These are phyloP conservation scores for Collybiopsis luxurians DNA, from an alignment of 768 basidiomycete species.

Conservation along the genomic window DNA sequence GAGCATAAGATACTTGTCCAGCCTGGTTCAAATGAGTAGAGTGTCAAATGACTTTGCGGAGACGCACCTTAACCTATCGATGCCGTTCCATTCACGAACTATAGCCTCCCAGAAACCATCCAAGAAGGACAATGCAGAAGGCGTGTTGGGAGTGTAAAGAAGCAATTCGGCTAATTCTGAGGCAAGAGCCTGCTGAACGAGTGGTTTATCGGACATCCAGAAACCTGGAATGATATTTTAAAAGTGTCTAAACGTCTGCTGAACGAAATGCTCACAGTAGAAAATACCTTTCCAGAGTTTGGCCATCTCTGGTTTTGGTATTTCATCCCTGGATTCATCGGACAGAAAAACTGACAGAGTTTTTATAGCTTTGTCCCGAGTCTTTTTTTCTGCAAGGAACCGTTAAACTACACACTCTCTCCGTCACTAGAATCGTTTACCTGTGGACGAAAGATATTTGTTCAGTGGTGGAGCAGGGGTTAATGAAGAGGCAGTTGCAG, in stretches of 20 bases:
- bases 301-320: conserved; percentile 76
- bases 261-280: conserved; percentile 67
- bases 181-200: conserved; percentile 92
- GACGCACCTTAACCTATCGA: conserved; percentile 83
- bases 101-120: conserved; percentile 89
- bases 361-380: conserved; percentile 87
- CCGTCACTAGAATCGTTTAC: too few species aligned
- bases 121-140: conserved; percentile 71
- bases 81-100: conserved; percentile 90
- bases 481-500: conserved; percentile 20
- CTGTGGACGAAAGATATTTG: conserved; percentile 91
- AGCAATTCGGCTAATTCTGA: conserved; percentile 80
- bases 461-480: conserved; percentile 64
- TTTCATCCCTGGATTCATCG: conserved; percentile 50
- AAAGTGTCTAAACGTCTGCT: neutral
- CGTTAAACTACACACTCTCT: too few species aligned
- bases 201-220: conserved; percentile 99
- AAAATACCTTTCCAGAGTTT: conserved; percentile 98
- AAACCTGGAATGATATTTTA: conserved; percentile 60
- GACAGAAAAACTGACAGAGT: conserved; percentile 79
- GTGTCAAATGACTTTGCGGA: conserved; percentile 5
- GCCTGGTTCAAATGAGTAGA: conserved; percentile 45
- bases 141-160: conserved; percentile 57
- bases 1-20: conserved; percentile 98
- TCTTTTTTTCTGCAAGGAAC: conserved; percentile 75